phyloP scores from a whole-genome alignment of 495 filamentous ascomycete genomes.

The Hyaloscypha finlandica region DNA sequence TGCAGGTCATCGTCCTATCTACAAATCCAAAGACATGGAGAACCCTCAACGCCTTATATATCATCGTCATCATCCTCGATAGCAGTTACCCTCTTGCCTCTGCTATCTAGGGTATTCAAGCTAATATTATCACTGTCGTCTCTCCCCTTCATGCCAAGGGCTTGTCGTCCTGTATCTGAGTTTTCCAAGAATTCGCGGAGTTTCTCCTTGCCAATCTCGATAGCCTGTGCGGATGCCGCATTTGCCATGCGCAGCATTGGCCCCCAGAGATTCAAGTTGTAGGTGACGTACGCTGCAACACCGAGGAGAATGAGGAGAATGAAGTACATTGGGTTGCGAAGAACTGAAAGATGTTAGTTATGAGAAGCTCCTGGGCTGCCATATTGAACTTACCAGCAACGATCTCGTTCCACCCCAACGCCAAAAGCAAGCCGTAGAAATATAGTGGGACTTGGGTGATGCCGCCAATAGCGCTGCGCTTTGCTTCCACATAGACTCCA shows the following conservation, averaged over 20 bases:
- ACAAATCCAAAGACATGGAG: conserved; percentile 14
- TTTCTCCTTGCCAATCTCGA: conserved; percentile 86
- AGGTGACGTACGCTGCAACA: conserved; percentile 81
- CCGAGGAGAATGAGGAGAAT: conserved; percentile 77
- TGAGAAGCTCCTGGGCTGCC: background rate
- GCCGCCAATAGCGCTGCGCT: conserved; percentile 92
- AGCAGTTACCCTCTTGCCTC: conserved; percentile 54
- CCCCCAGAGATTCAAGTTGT: conserved; percentile 90
- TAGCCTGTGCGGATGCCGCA: conserved; percentile 80
- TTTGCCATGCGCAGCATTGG: conserved; percentile 94
- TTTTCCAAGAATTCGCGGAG: conserved; percentile 84
- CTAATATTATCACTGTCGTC: conserved; percentile 49
- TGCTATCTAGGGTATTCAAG: conserved; percentile 61
- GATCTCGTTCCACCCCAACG: conserved; percentile 97
- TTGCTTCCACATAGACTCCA: conserved; percentile 95
- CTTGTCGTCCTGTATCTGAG: conserved; percentile 76
- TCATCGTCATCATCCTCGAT: conserved; percentile 54
- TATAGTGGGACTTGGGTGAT: conserved; percentile 93
- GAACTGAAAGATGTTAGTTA: conserved; percentile 53
- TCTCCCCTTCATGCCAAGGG: conserved; percentile 67
- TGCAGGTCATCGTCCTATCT: background rate
- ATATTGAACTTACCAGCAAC: conserved; percentile 67
- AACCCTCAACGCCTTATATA: conserved; percentile 11
- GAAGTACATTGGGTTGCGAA: conserved; percentile 92
- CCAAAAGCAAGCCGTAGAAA: conserved; percentile 86